Evolutionary conservation across 2,329 filamentous ascomycete species (phyloP).

Genomic region (Neofusicoccum parvum): DNA sequence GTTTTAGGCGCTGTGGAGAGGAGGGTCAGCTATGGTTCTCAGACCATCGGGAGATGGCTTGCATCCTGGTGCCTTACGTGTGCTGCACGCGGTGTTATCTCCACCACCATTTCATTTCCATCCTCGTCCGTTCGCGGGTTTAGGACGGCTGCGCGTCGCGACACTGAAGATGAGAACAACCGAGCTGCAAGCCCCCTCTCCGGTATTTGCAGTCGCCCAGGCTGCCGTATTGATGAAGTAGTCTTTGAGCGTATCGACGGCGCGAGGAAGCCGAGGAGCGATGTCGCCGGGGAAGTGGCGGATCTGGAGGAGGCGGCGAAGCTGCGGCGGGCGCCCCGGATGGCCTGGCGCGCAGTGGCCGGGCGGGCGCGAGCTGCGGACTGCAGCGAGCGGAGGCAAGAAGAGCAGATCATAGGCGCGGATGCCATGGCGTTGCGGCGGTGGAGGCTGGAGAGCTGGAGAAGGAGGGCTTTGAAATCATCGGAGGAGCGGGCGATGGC

Average conservation of each 20-base stretch:
- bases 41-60: too few species aligned
- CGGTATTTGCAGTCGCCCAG: background rate
- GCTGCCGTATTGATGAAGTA: background rate
- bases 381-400: constrained; percentile 31
- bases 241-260: background rate
- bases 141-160: constrained; percentile 42
- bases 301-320: constrained; percentile 1
- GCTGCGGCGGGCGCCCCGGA: constrained; percentile 4
- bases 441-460: background rate
- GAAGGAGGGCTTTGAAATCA: constrained; percentile 10
- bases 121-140: constrained; percentile 82
- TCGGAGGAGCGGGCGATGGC: constrained; percentile 1
- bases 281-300: constrained; percentile 4
- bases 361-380: constrained; percentile 5
- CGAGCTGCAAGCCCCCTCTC: background rate
- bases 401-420: constrained; percentile 33
- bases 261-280: constrained; percentile 3
- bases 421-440: constrained; percentile 24
- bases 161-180: background rate
- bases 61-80: constrained; percentile 56
- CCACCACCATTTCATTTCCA: constrained; percentile 79
- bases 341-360: background rate
- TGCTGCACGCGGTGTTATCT: constrained; percentile 81
- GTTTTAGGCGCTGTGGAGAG: constrained; percentile 61
- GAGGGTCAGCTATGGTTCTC: background rate